Evolutionary conservation across 805 yeast species (phyloP), one percentile per base, ranked within the genome.

Genomic region (Barnettozyma populi): DNA sequence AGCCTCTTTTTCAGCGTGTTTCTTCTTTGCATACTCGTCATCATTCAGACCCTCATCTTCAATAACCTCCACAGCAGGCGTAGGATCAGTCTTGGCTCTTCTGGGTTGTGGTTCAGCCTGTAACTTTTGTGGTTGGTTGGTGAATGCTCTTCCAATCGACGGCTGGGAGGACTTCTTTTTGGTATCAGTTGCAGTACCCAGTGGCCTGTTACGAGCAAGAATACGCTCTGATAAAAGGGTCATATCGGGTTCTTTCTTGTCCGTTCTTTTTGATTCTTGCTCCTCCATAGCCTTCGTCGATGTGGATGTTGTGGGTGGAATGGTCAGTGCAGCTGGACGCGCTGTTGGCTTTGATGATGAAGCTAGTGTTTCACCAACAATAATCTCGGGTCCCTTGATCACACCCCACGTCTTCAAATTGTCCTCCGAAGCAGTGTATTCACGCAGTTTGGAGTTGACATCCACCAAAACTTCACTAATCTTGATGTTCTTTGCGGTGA

Each of bases 401-500:
- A 58, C 38, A 7, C 65, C 63, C 62, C 61, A 61, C 29, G 9
- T 49, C 3, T 21, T 29, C 49, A 60, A 27, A 16, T 50, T 56
- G 0, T 47, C 52, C 13, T 51, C 50, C 9, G 52, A 47, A 6
- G 50, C 35, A 6, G 32, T 42, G 36, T 45, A 48, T 18, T 38
- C 24, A n/a, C 39, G 52, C 5, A 57, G 4, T 11, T 54, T 53
- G 1, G 41, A 23, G 18, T 50, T 47, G 2, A 45, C 38, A 40
- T 48, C 43, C 5, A 48, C 51, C 1, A 56, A 37, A 9, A 53
- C 48, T 43, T 57, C 61, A 35, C 56, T 51, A 1, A 52, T 40
- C 6, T 51, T 52, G 35, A 57, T 50, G 19, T 57, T 52, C 43
- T 46, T 45, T 2, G 56, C 52, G 32, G 60, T 52, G 32, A 76